These are phyloP conservation scores for Brassica rapa DNA, from an alignment of 345 rosid species.

Conservation along the genomic window DNA sequence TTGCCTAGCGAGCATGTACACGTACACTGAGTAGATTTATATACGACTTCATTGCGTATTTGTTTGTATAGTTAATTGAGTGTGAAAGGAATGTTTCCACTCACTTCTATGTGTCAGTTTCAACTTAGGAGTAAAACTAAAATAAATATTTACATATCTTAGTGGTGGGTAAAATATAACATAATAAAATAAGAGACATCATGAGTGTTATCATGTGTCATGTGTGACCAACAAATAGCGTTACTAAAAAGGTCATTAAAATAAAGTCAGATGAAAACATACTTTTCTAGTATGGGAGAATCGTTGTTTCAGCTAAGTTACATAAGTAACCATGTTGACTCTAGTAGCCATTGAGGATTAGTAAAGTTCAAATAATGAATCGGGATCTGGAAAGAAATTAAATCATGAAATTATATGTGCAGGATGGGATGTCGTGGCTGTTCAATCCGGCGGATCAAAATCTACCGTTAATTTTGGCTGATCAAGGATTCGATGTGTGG, in stretches of 20 bases:
- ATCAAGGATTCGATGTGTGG: slow-evolving; percentile 96
- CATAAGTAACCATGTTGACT: neutral
- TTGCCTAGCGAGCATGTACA: slow-evolving; percentile 22
- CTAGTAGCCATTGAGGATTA: neutral
- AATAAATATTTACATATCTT: neutral
- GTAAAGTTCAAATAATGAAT: neutral
- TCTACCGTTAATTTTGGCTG: slow-evolving; percentile 81
- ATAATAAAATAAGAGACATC: slow-evolving; percentile 3
- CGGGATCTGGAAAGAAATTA: neutral
- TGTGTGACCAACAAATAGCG: slow-evolving; percentile 30
- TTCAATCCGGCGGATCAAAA: slow-evolving; percentile 79
- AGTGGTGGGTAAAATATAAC: slow-evolving; percentile 1
- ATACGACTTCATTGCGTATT: neutral
- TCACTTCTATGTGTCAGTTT: neutral
- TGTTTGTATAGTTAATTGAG: neutral
- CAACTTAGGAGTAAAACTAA: neutral
- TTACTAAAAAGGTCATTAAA: slow-evolving; percentile 22
- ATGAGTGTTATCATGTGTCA: slow-evolving; percentile 38
- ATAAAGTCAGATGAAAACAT: neutral
- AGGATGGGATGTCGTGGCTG: slow-evolving; percentile 97
- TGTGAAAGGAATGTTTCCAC: slow-evolving; percentile 4
- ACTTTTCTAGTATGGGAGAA: slow-evolving; percentile 6
- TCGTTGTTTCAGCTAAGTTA: neutral
- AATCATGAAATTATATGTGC: slow-evolving; percentile 10
- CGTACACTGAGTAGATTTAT: neutral